phyloP scores from a whole-genome alignment of 2,329 filamentous ascomycete genomes.

The Lachnellula suecica region DNA sequence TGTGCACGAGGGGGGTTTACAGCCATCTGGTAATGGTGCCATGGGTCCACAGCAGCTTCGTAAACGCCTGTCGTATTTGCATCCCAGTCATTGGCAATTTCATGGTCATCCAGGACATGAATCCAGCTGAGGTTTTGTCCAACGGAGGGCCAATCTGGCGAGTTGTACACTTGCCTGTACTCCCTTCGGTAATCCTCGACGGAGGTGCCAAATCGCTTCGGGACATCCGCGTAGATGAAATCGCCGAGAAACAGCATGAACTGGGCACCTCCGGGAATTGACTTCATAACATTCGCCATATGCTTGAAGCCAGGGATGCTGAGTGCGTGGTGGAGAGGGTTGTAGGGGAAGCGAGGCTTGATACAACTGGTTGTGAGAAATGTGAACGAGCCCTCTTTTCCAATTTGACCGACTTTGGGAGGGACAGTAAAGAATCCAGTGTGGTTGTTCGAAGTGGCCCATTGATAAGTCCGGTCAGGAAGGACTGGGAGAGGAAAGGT shows the following conservation, averaged over 20 bases:
- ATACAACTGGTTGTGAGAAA: slow-evolving; percentile 94
- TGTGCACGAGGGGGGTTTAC: slow-evolving; percentile 76
- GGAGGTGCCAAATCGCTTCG: slow-evolving; percentile 70
- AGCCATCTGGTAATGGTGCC: slow-evolving; percentile 79
- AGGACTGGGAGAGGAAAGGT: slow-evolving; percentile 62
- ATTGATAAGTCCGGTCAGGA: slow-evolving; percentile 77
- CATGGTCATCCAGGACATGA: slow-evolving; percentile 94
- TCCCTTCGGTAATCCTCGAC: slow-evolving; percentile 81
- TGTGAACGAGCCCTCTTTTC: slow-evolving; percentile 71
- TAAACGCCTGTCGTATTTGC: slow-evolving; percentile 80
- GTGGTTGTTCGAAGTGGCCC: slow-evolving; percentile 83
- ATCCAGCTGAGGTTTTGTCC: slow-evolving; percentile 90
- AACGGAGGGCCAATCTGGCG: slow-evolving; percentile 81
- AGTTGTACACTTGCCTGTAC: slow-evolving; percentile 94
- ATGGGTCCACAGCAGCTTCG: slow-evolving; percentile 51
- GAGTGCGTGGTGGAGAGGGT: slow-evolving; percentile 77
- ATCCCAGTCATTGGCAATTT: slow-evolving; percentile 93
- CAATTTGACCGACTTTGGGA: slow-evolving; percentile 65
- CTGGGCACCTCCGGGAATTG: slow-evolving; percentile 62
- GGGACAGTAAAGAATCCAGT: slow-evolving; percentile 79
- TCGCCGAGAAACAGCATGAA: slow-evolving; percentile 83
- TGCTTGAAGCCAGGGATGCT: slow-evolving; percentile 78
- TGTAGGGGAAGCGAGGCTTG: slow-evolving; percentile 88
- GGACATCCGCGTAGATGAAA: slow-evolving; percentile 91
- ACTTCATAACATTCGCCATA: slow-evolving; percentile 70